Percentiles rank a stretch among this genome's conserved stretches.
Evolutionary conservation across 176 grass and related monocot genomes (phyloP).

Genomic region (Miscanthus lutarioriparius): DNA sequence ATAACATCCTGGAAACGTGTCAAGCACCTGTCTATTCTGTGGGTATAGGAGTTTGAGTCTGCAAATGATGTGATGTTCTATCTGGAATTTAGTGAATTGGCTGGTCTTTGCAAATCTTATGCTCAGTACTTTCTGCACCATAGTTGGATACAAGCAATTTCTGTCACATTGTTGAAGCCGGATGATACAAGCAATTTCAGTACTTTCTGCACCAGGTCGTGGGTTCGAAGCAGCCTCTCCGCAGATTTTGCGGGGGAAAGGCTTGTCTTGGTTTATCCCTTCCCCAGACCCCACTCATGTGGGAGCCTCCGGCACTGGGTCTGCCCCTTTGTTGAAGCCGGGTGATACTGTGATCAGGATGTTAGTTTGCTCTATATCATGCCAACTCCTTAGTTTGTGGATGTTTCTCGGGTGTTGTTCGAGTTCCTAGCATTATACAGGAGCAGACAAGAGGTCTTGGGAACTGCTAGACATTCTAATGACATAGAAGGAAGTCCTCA

Average conservation of each 20-base stretch:
- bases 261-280: too few relatives aligned
- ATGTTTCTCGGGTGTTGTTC: background rate
- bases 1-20: background rate
- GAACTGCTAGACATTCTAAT: slow-evolving; percentile 8
- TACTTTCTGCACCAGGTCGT: too few relatives aligned
- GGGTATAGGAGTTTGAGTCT: background rate
- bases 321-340: background rate
- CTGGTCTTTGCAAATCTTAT: background rate
- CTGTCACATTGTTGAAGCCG: background rate
- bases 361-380: slow-evolving; percentile 1
- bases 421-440: background rate
- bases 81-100: background rate
- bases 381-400: background rate
- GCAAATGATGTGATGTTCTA: slow-evolving; percentile 14
- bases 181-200: too few relatives aligned
- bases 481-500: background rate
- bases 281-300: too few relatives aligned
- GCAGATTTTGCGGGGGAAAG: too few relatives aligned
- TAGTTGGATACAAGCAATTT: background rate
- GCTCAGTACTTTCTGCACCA: background rate
- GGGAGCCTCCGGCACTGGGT: too few relatives aligned
- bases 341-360: background rate
- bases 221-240: too few relatives aligned
- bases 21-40: background rate
- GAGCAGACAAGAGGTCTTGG: background rate